phyloP scores from a whole-genome alignment of 495 filamentous ascomycete genomes.

The Lasiosphaeria ovina region DNA sequence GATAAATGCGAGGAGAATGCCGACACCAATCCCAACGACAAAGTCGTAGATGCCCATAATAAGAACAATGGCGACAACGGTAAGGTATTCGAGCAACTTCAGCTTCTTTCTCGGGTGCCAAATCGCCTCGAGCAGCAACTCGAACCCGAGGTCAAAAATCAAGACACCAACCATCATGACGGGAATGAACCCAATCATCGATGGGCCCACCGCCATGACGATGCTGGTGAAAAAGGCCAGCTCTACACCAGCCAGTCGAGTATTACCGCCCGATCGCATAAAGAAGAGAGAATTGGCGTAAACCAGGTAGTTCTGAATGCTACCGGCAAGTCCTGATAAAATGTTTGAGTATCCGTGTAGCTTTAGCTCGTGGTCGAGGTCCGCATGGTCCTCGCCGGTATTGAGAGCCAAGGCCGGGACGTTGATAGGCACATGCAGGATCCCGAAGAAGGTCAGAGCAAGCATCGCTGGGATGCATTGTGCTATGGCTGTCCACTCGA shows the following conservation, averaged over 20 bases:
- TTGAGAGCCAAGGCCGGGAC: slow-evolving; percentile 88
- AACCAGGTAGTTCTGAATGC: slow-evolving; percentile 96
- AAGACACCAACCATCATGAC: slow-evolving; percentile 94
- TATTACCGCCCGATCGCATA: slow-evolving; percentile 85
- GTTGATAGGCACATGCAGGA: slow-evolving; percentile 97
- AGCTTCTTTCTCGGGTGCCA: slow-evolving; percentile 86
- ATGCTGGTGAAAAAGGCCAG: slow-evolving; percentile 76
- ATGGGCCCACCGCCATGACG: slow-evolving; percentile 79
- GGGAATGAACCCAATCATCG: slow-evolving; percentile 88
- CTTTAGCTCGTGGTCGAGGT: slow-evolving; percentile 88
- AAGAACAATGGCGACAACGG: slow-evolving; percentile 87
- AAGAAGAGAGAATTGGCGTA: slow-evolving; percentile 97
- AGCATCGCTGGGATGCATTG: slow-evolving; percentile 92
- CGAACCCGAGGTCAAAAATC: slow-evolving; percentile 91
- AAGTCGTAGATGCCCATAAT: slow-evolving; percentile 98
- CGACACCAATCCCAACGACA: slow-evolving; percentile 86
- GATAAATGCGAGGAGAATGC: slow-evolving; percentile 87
- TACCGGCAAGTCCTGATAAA: slow-evolving; percentile 78
- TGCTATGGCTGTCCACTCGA: slow-evolving; percentile 72
- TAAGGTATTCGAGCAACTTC: slow-evolving; percentile 81
- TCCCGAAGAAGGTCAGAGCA: slow-evolving; percentile 93
- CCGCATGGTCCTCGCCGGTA: slow-evolving; percentile 83
- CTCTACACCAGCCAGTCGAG: slow-evolving; percentile 80
- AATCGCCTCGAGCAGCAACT: slow-evolving; percentile 81
- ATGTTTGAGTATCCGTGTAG: slow-evolving; percentile 92